Base-by-base conservation (phyloP, 441 rosid species). In the Breynia disticha region DNA sequence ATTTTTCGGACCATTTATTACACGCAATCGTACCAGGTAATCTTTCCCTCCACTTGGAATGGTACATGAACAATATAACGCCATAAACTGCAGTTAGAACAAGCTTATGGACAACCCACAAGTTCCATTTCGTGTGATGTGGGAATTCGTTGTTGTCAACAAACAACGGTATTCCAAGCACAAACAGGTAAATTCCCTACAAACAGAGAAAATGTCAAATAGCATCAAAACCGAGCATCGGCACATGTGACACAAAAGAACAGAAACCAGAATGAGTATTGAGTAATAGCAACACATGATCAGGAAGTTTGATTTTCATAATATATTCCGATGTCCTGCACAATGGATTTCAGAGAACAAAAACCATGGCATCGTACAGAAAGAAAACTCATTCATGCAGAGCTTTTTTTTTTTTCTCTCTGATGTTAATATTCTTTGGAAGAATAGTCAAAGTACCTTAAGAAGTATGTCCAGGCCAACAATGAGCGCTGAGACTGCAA, bases 41-140 rank as follows among this genome's bases (percentile, higher is more conserved):
- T 58, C 79, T 78, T 62, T 90, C 96, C 66, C 95, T 85, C 89
- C 90, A 78, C 64, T 59, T 78, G 48, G 94, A 86, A 62, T 76
- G 82, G 76, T 87, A 85, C 86, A 87, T 85, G 61, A 70, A 72
- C 52, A 87, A 50, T 59, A 91, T 76, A 58, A 67, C 14, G 56
- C 90, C 90, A 67, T 91, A 91, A 56, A 82, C 71, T n/a, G 78
- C 89, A 7, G 96, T 79, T 9, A 90, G 84, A 48, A 85, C 81
- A 8, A 90, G 87, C 70, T 84, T 75, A 39, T 91, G 96, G 48
- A 79, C 64, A 35, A 83, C 72, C 96, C 96, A 91, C 69, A 87
- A 66, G 21, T 72, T 78, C 96, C 96, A 87, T 62, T 91, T 91
- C 64, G 72, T 64, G 17, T 55, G 72, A 51, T 73, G 80, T 16